A percentile compares a stretch with the other conserved stretches of the same genome.
phyloP scores from a whole-genome alignment of 2,329 filamentous ascomycete genomes.

The Achaetomium macrosporum region DNA sequence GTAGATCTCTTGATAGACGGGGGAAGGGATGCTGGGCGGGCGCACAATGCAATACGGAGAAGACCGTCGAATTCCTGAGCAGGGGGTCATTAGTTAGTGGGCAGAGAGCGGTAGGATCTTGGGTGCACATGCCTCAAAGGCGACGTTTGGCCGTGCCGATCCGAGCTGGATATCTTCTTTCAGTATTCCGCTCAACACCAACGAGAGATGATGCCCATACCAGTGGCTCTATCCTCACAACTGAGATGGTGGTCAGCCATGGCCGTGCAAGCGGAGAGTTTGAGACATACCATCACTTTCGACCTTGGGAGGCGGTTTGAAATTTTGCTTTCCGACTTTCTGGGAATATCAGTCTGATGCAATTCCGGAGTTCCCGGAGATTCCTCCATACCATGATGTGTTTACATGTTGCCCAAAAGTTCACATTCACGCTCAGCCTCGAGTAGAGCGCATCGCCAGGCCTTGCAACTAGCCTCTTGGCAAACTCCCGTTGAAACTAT shows the following conservation, averaged over 20 bases:
- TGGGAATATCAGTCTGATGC: neutral
- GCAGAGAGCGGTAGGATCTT: neutral
- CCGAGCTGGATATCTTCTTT: constrained; percentile 54
- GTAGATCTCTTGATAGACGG: neutral
- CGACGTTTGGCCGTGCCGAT: constrained; percentile 70
- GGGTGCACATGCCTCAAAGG: constrained; percentile 52
- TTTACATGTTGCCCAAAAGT: constrained; percentile 69
- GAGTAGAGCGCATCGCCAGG: constrained; percentile 72
- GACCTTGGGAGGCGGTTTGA: constrained; percentile 88
- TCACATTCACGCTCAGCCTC: constrained; percentile 84
- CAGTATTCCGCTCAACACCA: neutral
- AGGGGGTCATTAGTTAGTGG: neutral
- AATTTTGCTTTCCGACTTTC: constrained; percentile 96
- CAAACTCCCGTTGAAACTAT: constrained; percentile 86
- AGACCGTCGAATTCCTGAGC: constrained; percentile 86
- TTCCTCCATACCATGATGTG: constrained; percentile 52
- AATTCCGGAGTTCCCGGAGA: no score
- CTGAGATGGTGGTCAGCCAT: constrained; percentile 12
- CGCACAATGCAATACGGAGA: constrained; percentile 65
- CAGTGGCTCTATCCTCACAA: constrained; percentile 26
- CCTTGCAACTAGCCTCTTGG: constrained; percentile 76
- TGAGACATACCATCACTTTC: constrained; percentile 69
- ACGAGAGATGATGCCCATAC: constrained; percentile 3
- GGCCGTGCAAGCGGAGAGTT: no score
- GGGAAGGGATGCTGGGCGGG: constrained; percentile 33